These are phyloP conservation scores for Leptosphaerulina australis DNA, from an alignment of 2,329 filamentous ascomycete species.

Conservation along the genomic window DNA sequence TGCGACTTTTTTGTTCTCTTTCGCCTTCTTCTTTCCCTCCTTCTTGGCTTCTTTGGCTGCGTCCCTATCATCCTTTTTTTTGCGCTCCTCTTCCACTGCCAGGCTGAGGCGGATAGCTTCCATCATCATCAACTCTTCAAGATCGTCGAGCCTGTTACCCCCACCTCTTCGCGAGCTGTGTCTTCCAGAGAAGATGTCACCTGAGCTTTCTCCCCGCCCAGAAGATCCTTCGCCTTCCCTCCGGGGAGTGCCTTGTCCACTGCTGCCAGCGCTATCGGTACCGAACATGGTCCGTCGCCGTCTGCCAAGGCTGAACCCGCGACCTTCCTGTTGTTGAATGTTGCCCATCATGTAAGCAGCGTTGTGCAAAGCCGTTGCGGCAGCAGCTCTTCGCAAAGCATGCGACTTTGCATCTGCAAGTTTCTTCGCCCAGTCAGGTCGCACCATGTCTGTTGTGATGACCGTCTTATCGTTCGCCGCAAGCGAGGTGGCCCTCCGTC, in stretches of 20 bases:
- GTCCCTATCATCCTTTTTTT: slow-evolving; percentile 82
- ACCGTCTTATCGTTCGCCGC: slow-evolving; percentile 85
- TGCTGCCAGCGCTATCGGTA: slow-evolving; percentile 53
- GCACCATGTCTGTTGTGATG: slow-evolving; percentile 88
- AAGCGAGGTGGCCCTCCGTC: slow-evolving; percentile 70
- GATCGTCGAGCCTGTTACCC: slow-evolving; percentile 73
- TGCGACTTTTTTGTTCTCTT: slow-evolving; percentile 68
- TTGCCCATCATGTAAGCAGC: slow-evolving; percentile 87
- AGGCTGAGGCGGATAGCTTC: slow-evolving; percentile 91
- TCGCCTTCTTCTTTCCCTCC: slow-evolving; percentile 75
- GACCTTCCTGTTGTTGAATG: slow-evolving; percentile 53
- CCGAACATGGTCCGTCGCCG: slow-evolving; percentile 59
- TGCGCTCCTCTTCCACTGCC: slow-evolving; percentile 92
- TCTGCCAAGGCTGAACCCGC: slow-evolving; percentile 57
- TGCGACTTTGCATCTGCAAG: slow-evolving; percentile 83
- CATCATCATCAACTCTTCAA: slow-evolving; percentile 99
- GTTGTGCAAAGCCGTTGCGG: slow-evolving; percentile 91
- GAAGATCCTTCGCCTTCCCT: slow-evolving; percentile 41
- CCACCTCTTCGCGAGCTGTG: slow-evolving; percentile 62
- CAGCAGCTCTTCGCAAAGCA: slow-evolving; percentile 83
- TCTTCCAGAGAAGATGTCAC: slow-evolving; percentile 50
- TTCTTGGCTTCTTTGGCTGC: slow-evolving; percentile 82
- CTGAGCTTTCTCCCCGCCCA: slow-evolving; percentile 43
- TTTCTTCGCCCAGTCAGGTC: slow-evolving; percentile 94
- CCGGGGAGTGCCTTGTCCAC: slow-evolving; percentile 54